Conservation (phyloP, 2,329 filamentous ascomycete species). For the Meredithiella fracta region DNA sequence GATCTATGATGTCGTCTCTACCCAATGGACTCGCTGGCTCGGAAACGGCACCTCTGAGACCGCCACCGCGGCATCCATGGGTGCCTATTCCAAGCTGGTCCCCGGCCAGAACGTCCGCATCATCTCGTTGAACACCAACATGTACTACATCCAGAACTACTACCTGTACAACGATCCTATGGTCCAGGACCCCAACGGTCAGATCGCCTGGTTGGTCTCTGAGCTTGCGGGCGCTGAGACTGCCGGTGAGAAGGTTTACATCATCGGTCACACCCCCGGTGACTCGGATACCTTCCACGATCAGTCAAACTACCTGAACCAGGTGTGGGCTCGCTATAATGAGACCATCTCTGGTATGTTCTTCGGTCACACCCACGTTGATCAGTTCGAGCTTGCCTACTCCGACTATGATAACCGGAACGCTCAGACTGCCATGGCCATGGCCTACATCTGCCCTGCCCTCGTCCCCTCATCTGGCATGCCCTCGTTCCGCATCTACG, state of each 20-base stretch:
- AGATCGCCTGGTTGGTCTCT: conserved; percentile 36
- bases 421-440: conserved; percentile 28
- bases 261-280: conserved; percentile 41
- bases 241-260: conserved; percentile 35
- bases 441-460: conserved; percentile 38
- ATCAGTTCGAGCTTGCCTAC: conserved; percentile 41
- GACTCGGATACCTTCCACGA: conserved; percentile 35
- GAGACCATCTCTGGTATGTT: conserved; percentile 39
- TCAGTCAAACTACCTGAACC: conserved; percentile 34
- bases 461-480: conserved; percentile 38
- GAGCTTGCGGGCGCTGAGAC: conserved; percentile 38
- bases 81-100: conserved; percentile 33
- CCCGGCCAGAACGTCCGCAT: conserved; percentile 33
- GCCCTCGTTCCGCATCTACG: conserved; percentile 41
- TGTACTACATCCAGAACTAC: conserved; percentile 43
- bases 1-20: conserved; percentile 34
- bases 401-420: conserved; percentile 27
- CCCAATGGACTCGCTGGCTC: conserved; percentile 32
- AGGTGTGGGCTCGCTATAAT: conserved; percentile 36
- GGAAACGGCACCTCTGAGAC: conserved; percentile 21
- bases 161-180: conserved; percentile 35
- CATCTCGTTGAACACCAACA: conserved; percentile 43
- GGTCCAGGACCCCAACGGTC: conserved; percentile 33
- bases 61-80: conserved; percentile 25
- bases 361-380: conserved; percentile 40